Evolutionary conservation across 148 eudicot genomes (phyloP).

Genomic region (Vaccinium myrtillus): DNA sequence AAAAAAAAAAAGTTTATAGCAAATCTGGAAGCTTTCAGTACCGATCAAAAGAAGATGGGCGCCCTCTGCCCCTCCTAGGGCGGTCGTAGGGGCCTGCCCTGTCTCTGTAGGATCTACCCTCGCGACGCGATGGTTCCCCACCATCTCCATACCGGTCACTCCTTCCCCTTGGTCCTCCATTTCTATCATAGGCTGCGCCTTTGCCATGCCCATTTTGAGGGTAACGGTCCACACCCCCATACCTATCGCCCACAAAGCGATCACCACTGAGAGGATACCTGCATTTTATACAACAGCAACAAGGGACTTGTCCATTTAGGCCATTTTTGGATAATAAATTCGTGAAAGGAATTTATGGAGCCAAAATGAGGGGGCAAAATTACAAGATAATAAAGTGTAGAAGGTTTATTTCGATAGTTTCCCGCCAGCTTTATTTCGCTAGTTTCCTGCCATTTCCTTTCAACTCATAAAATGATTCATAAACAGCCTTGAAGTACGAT

Average conservation of each 20-base stretch:
- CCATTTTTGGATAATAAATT: background rate
- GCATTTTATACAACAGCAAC: background rate
- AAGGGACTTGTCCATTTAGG: background rate
- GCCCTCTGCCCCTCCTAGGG: constrained; percentile 33
- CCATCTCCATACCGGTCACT: constrained; percentile 26
- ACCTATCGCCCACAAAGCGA: constrained; percentile 34
- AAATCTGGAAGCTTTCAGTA: constrained; percentile 16
- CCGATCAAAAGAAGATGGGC: constrained; percentile 40
- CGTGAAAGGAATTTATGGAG: background rate
- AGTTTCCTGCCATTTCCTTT: background rate
- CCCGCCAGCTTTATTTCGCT: background rate
- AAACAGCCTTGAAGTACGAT: background rate
- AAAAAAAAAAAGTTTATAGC: background rate
- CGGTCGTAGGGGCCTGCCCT: constrained; percentile 37
- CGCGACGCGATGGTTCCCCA: constrained; percentile 25
- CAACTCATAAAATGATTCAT: background rate
- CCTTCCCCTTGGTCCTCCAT: constrained; percentile 23
- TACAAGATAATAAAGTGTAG: background rate
- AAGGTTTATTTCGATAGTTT: background rate
- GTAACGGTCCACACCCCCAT: constrained; percentile 24
- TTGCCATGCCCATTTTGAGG: constrained; percentile 32
- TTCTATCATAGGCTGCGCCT: constrained; percentile 27
- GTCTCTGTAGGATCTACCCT: constrained; percentile 24
- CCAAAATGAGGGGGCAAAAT: too few species aligned
- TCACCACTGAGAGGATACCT: constrained; percentile 35